Evolutionary conservation across 305 asterid genomes (phyloP), one percentile per base, ranked within the genome.

Genomic region (Caryopteris hybrid): DNA sequence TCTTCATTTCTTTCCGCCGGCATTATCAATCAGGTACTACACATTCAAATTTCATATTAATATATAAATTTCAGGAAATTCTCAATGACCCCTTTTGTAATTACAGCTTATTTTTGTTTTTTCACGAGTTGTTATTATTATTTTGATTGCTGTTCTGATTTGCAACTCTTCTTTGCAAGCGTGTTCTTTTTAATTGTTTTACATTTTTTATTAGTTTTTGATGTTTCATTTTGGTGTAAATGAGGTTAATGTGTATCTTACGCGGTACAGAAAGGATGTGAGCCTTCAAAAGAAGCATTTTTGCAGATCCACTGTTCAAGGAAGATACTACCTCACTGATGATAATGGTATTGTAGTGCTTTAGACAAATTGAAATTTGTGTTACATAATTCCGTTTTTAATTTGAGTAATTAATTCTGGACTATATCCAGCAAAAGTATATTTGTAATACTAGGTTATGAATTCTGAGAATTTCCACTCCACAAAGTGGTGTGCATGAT

Each of bases 231-330:
- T 23, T 45, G 7, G 64, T 52, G 61, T 21, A 43, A 57, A 16
- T 38, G 70, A 41, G 20, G 12, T 62, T 66, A 55, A 16, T 66
- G 45, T 33, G 53, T 39, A 18, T 41, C 61, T 66, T 68, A 53
- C 48, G 53, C 33, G 33, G 5, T 77, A 23, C 80, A 90, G 96
- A 79, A 91, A 74, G 74, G 95, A 88, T 78, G 86, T 48, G 70
- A 81, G 90, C 75, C 72, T 85, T 78, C 79, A 29, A 42, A 66
- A 20, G 42, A 85, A 76, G 52, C 77, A 18, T 38, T 21, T 8
- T 25, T 92, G 98, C 74, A 84, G 83, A 83, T 86, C 92, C 22
- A 87, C 98, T 22, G 95, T 87, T 74, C 98, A 86, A 48, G 98
- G 98, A 66, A 81, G 98, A 78, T 89, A 80, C 70, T 61, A 87